Evolutionary conservation across 345 rosid genomes (phyloP).

Genomic region (Moricandia moricandioides): DNA sequence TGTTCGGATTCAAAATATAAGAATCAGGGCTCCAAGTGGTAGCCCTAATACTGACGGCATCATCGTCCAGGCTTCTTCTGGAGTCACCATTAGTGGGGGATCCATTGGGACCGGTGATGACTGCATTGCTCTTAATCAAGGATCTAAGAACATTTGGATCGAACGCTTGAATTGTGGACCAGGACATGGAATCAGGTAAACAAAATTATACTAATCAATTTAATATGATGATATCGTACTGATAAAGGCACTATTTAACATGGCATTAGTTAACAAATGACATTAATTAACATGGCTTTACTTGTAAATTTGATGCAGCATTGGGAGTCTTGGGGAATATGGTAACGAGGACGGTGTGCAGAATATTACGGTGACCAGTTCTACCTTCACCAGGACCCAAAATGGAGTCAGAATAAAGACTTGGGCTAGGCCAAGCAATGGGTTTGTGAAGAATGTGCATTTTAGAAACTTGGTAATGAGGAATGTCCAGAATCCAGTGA

Average conservation of each 20-base stretch:
- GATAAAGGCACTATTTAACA: not conserved
- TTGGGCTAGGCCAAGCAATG: constrained; percentile 53
- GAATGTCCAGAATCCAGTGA: constrained; percentile 45
- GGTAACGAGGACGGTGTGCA: constrained; percentile 45
- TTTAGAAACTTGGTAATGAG: constrained; percentile 41
- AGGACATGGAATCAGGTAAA: constrained; percentile 63
- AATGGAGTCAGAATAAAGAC: constrained; percentile 60
- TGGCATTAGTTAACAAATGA: not conserved
- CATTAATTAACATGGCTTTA: not conserved
- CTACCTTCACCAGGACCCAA: constrained; percentile 40
- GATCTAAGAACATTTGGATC: constrained; percentile 44
- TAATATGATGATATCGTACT: not conserved
- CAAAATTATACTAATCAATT: not conserved
- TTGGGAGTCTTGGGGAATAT: constrained; percentile 51
- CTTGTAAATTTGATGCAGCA: constrained; percentile 35
- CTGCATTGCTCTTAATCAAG: constrained; percentile 56
- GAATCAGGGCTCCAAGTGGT: constrained; percentile 41
- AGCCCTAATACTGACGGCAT: constrained; percentile 69
- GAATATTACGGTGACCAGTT: constrained; percentile 41
- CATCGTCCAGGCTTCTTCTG: constrained; percentile 43
- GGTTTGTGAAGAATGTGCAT: constrained; percentile 42
- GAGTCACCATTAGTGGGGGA: constrained; percentile 41
- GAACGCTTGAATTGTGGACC: constrained; percentile 56
- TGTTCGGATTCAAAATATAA: constrained; percentile 39
- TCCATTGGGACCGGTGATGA: constrained; percentile 55